Conservation (phyloP, 1,139 yeast species). For the Kluyveromyces marxianus region DNA sequence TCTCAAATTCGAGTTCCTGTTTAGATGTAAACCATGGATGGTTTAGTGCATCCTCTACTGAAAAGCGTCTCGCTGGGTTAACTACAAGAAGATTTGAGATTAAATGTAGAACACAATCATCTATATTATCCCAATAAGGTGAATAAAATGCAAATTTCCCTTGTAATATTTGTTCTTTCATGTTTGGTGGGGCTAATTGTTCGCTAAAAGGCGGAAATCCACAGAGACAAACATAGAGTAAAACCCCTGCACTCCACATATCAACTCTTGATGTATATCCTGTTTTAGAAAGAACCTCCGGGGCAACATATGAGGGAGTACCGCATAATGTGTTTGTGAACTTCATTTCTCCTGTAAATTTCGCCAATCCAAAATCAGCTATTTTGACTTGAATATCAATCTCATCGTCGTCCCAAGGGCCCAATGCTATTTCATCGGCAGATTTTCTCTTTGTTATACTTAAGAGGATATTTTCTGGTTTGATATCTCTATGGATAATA, state of each 20-base stretch:
- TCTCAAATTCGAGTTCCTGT: slow-evolving; percentile 10
- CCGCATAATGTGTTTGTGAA: slow-evolving; percentile 77
- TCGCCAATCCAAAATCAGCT: slow-evolving; percentile 77
- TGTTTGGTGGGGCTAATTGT: slow-evolving; percentile 69
- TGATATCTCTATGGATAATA: slow-evolving; percentile 70
- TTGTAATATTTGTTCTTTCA: slow-evolving; percentile 63
- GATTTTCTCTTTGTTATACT: slow-evolving; percentile 45
- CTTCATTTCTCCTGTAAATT: slow-evolving; percentile 67
- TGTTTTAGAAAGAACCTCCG: slow-evolving; percentile 55
- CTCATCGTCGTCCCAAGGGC: slow-evolving; percentile 70
- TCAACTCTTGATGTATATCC: slow-evolving; percentile 67
- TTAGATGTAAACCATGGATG: slow-evolving; percentile 50
- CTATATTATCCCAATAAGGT: slow-evolving; percentile 71
- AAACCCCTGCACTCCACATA: slow-evolving; percentile 75
- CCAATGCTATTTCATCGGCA: slow-evolving; percentile 38
- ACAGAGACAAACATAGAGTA: slow-evolving; percentile 67
- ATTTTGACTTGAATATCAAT: slow-evolving; percentile 59
- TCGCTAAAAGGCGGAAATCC: slow-evolving; percentile 86
- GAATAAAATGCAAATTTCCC: slow-evolving; percentile 69
- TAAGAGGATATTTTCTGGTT: slow-evolving; percentile 67
- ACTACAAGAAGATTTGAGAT: slow-evolving; percentile 54
- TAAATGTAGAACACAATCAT: slow-evolving; percentile 57
- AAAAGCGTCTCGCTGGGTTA: slow-evolving; percentile 47
- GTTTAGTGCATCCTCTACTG: slow-evolving; percentile 41
- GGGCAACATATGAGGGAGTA: slow-evolving; percentile 80